Evolutionary conservation across 2,329 filamentous ascomycete species (phyloP), one percentile per base, ranked within the genome.

Genomic region (Penicillium decumbens): DNA sequence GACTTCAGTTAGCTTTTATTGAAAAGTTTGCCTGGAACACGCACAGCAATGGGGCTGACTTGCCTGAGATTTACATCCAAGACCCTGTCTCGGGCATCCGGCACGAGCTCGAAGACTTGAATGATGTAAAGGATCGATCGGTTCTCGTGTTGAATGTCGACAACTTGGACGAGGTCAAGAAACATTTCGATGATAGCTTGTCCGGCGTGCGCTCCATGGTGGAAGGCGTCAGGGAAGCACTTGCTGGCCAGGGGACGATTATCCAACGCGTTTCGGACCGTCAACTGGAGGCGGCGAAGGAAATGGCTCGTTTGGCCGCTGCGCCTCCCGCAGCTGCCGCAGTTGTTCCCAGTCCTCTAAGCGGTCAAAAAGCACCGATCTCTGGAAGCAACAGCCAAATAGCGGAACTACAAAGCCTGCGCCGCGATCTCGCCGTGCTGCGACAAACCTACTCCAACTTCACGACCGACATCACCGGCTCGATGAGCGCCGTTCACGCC

Each of bases 21-120:
- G 93, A 98, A 60, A 98, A 96, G 67, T 98, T 98, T 66, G 93
- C 92, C 0, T 98, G 95, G 91, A 97, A 95, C 62, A 96, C 92
- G 0, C 91, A 97, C 61, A 87, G 89, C 53, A 95, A 96, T 62
- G 93, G 93, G 6, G 82, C 84, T 12, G 93, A 98, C 66, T 74
- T 98, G 40, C 93, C 93, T 0, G 93, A 98, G 62, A 97, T 98
- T 13, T 96, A 98, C 68, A 93, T 98, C 13, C 93, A 98, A 68
- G 93, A 98, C 67, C 87, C 91, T 0, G 81, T 96, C 2, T 97
- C 93, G 7, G 93, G 93, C 0, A 88, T 98, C n/a, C 86, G 93
- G 13, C 92, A 98, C 68, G 93, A 98, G 72, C 75, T 98, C 23
- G 93, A 98, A 68, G 93, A 98, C 65, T 76, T 98, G 27, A 82